These are phyloP conservation scores for Cytospora piceae DNA, from an alignment of 2,329 filamentous ascomycete genomes.

Conservation along the genomic window DNA sequence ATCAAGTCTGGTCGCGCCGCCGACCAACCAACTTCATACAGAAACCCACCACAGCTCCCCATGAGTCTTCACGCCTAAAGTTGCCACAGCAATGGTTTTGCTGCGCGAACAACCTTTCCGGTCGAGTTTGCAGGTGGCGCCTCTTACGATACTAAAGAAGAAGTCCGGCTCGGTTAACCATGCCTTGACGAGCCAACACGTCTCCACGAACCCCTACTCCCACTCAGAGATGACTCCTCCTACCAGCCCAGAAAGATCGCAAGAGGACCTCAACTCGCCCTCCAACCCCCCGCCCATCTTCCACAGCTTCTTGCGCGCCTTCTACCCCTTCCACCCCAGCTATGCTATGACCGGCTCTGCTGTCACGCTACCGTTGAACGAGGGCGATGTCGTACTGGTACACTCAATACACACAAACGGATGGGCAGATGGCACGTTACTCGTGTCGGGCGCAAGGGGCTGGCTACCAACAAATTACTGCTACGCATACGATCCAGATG, in stretches of 20 bases:
- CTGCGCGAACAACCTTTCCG: conserved; percentile 53
- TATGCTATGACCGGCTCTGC: conserved; percentile 79
- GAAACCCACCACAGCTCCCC: conserved; percentile 32
- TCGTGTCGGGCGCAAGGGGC: conserved; percentile 83
- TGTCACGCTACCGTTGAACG: conserved; percentile 84
- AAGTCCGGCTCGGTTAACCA: conserved; percentile 36
- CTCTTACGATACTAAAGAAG: conserved; percentile 57
- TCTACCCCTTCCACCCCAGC: conserved; percentile 87
- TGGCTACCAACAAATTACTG: conserved; percentile 99
- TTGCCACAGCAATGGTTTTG: conserved; percentile 50
- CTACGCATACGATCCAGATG: conserved; percentile 87
- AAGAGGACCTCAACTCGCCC: conserved; percentile 58
- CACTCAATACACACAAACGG: conserved; percentile 98
- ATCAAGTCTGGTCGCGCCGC: conserved; percentile 5
- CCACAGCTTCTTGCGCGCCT: conserved; percentile 92
- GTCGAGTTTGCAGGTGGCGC: conserved; percentile 65
- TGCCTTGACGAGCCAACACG: conserved; percentile 21
- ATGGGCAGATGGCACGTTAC: conserved; percentile 93
- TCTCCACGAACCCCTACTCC: conserved; percentile 45
- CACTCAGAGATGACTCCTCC: conserved; percentile 75
- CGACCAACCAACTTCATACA: conserved; percentile 7
- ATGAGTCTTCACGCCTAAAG: conserved; percentile 43
- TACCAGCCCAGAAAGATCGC: conserved; percentile 70
- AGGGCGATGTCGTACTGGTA: conserved; percentile 90
- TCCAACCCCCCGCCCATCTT: conserved; percentile 67